A percentile compares a stretch with the other conserved stretches of the same genome.
phyloP scores from a whole-genome alignment of 2,329 filamentous ascomycete species.

The Didymella segeticola region DNA sequence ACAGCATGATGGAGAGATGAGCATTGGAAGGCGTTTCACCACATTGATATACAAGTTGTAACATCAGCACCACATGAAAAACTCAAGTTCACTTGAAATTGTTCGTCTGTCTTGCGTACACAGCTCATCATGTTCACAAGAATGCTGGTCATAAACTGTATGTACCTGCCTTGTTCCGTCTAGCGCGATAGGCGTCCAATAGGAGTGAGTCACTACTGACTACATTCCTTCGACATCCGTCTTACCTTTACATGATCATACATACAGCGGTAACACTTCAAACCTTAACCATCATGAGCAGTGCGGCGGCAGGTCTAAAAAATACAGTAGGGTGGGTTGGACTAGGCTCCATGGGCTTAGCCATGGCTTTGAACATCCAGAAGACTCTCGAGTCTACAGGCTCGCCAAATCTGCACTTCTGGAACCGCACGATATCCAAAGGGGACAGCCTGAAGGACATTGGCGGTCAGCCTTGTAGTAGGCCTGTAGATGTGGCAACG shows the following conservation, averaged over 20 bases:
- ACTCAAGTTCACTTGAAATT: too few species aligned
- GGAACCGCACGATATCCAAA: conserved; percentile 58
- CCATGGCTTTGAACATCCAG: conserved; percentile 60
- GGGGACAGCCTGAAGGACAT: conserved; percentile 45
- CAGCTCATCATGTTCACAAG: too few species aligned
- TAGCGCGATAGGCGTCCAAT: conserved; percentile 16
- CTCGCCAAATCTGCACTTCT: conserved; percentile 47
- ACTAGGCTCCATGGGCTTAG: conserved; percentile 60
- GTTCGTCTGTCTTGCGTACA: too few species aligned
- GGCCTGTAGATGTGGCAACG: conserved; percentile 26
- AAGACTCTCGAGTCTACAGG: conserved; percentile 43
- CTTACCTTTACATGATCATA: too few species aligned
- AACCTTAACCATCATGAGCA: not conserved
- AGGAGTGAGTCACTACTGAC: conserved; percentile 11
- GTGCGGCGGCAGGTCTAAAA: not conserved
- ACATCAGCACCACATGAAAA: too few species aligned
- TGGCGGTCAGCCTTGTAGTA: conserved; percentile 25
- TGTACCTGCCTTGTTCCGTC: conserved; percentile 11
- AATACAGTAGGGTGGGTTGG: conserved; percentile 42
- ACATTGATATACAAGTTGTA: not conserved
- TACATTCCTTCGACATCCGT: not conserved
- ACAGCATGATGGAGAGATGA: not conserved
- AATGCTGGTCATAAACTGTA: not conserved
- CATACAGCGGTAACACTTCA: too few species aligned
- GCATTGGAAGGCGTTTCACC: conserved; percentile 14